Evolutionary conservation across 768 basidiomycete genomes (phyloP).

Genomic region (Mycena belliarum): DNA sequence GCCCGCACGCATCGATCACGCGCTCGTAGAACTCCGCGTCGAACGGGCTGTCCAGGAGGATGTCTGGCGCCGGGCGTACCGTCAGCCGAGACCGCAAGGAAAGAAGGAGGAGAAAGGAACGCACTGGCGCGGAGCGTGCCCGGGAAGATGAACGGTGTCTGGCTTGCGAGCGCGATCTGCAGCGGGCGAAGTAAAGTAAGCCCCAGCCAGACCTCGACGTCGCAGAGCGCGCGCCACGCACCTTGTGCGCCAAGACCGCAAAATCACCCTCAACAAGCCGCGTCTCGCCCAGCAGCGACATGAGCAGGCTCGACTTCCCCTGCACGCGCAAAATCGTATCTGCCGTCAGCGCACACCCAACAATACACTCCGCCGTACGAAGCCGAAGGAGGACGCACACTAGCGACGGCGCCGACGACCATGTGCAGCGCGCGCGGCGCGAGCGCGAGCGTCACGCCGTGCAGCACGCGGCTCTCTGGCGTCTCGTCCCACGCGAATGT

Average conservation of each 20-base stretch:
- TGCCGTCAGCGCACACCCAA: too few species aligned
- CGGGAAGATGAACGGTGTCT: conserved; percentile 15
- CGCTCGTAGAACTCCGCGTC: conserved; percentile 11
- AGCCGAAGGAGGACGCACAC: too few species aligned
- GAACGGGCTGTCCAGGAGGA: conserved; percentile 13
- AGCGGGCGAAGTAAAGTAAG: neutral
- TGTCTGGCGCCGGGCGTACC: too few species aligned
- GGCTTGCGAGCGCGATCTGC: conserved; percentile 15
- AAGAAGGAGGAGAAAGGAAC: too few species aligned
- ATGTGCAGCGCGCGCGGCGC: conserved; percentile 9
- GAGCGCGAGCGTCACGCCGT: conserved; percentile 6
- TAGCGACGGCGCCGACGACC: conserved; percentile 17
- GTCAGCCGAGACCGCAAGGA: too few species aligned
- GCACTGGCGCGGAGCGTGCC: conserved; percentile 18
- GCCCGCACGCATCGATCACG: conserved; percentile 14
- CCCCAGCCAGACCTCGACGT: too few species aligned
- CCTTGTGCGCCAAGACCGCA: conserved; percentile 5
- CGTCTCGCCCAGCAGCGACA: conserved; percentile 17
- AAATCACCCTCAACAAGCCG: neutral
- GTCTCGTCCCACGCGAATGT: conserved; percentile 16
- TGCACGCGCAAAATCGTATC: too few species aligned
- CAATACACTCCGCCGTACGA: too few species aligned
- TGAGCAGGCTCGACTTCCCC: conserved; percentile 19
- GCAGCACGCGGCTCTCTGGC: neutral
- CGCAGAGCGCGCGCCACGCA: neutral